Evolutionary conservation across 2,329 filamentous ascomycete species (phyloP), one percentile per base, ranked within the genome.

Genomic region (Aspergillus oerlinghausenensis): DNA sequence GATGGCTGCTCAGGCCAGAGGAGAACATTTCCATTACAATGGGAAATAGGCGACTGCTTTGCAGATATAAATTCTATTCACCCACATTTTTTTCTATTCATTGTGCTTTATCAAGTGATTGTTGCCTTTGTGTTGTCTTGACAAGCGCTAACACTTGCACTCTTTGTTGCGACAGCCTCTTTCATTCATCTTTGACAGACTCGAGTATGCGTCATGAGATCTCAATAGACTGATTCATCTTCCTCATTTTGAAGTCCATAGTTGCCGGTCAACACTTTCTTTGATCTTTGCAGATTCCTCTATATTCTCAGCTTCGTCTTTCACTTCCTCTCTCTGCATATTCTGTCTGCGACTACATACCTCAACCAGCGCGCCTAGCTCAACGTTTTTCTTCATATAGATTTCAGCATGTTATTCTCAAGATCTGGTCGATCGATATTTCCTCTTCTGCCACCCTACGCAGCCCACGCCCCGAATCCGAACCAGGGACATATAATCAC

Each of bases 401-500:
- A 23, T 23, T 50, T 25, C 59, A 63, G 32, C 23, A 74, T 74
- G 71, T 35, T 69, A n/a, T 71, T 74, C 53, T 65, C 65, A 54
- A 64, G 64, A 58, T 68, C 72, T 1, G 65, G 62, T 8, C 63
- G 67, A 49, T 67, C 70, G 3, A 70, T 72, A 42, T 74, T 74
- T 35, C 73, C 73, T 6, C 60, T 73, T 3, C 73, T 76, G 11
- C 74, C 74, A 40, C 73, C 73, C 45, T 77, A 77, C 59, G 73
- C 70, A 19, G 70, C 68, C 38, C 73, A 75, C 7, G 72, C 75
- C 54, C 70, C 70, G n/a, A 83, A 82, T 75, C 78, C 76, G 71
- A 71, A 76, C 62, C 79, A 81, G 73, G 79, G 79, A 69, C 71
- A 70, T 55, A 74, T 82, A 74, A 81, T 81, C 77, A 79, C 82